Evolutionary conservation across 768 basidiomycete species (phyloP).

Genomic region (Clathrus columnatus): DNA sequence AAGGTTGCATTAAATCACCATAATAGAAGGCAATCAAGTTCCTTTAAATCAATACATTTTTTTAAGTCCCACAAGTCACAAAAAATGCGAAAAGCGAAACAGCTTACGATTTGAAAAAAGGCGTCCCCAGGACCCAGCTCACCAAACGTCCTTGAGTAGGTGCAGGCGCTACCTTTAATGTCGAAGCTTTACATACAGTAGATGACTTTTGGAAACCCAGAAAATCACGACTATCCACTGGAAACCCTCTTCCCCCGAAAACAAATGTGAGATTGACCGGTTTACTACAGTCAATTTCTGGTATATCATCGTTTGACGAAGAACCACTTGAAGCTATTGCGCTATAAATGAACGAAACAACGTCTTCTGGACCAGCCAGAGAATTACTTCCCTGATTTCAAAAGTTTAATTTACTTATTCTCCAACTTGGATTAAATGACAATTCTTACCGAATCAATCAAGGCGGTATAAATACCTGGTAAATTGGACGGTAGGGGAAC

Average conservation of each 20-base stretch:
- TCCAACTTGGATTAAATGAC: not conserved
- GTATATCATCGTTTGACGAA: constrained; percentile 3
- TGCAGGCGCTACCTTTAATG: constrained; percentile 53
- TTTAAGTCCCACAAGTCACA: not conserved
- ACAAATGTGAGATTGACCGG: constrained; percentile 58
- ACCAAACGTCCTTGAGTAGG: constrained; percentile 54
- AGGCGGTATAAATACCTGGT: constrained; percentile 44
- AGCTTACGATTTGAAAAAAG: constrained; percentile 65
- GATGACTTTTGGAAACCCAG: constrained; percentile 21
- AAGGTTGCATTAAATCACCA: constrained; percentile 63
- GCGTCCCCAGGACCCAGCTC: constrained; percentile 70
- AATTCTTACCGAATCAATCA: constrained; percentile 51
- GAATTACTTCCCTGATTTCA: constrained; percentile 49
- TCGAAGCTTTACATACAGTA: constrained; percentile 21
- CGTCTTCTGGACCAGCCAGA: constrained; percentile 62
- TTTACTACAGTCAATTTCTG: constrained; percentile 45
- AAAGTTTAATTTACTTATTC: no score
- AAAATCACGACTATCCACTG: constrained; percentile 71
- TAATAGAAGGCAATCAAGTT: constrained; percentile 62
- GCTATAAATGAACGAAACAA: constrained; percentile 38
- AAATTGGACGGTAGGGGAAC: constrained; percentile 33
- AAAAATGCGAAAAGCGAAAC: not conserved
- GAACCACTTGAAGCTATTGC: constrained; percentile 26
- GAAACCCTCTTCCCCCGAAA: constrained; percentile 60
- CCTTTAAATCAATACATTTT: no score